These are phyloP conservation scores for Begonia masoniana DNA, from an alignment of 306 rosid species.

Conservation along the genomic window DNA sequence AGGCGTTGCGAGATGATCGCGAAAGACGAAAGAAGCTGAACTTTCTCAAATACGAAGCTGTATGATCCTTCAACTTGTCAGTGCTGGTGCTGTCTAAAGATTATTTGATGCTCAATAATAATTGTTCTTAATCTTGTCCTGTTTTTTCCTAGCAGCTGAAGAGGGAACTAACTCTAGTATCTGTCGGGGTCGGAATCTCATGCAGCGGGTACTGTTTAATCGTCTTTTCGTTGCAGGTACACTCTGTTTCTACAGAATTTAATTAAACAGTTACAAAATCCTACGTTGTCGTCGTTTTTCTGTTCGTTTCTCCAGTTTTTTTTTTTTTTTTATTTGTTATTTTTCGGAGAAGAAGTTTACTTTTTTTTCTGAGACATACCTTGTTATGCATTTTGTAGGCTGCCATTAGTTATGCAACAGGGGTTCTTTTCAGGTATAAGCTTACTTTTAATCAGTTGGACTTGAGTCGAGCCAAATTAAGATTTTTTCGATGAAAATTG, in stretches of 20 bases:
- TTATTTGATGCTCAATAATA: not conserved
- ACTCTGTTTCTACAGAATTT: too few relatives aligned
- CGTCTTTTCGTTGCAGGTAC: conserved; percentile 73
- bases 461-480: too few relatives aligned
- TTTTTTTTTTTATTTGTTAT: too few relatives aligned
- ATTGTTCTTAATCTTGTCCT: not conserved
- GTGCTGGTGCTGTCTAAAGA: not conserved
- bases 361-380: conserved; percentile 2
- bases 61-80: conserved; percentile 43
- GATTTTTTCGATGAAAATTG: not conserved
- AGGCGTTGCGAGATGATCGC: conserved; percentile 56
- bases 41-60: conserved; percentile 87
- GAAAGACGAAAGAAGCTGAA: conserved; percentile 66
- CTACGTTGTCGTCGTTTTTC: too few relatives aligned
- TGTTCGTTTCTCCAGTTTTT: too few relatives aligned
- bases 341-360: not conserved
- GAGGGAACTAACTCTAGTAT: conserved; percentile 70
- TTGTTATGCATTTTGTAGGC: conserved; percentile 31
- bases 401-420: conserved; percentile 64
- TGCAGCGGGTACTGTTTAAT: conserved; percentile 74
- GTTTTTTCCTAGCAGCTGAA: conserved; percentile 46
- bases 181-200: conserved; percentile 70
- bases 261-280: too few relatives aligned
- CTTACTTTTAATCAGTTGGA: too few relatives aligned
- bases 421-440: conserved; percentile 60